Conservation (phyloP, 2,329 filamentous ascomycete genomes). For the Gremmenia infestans region DNA sequence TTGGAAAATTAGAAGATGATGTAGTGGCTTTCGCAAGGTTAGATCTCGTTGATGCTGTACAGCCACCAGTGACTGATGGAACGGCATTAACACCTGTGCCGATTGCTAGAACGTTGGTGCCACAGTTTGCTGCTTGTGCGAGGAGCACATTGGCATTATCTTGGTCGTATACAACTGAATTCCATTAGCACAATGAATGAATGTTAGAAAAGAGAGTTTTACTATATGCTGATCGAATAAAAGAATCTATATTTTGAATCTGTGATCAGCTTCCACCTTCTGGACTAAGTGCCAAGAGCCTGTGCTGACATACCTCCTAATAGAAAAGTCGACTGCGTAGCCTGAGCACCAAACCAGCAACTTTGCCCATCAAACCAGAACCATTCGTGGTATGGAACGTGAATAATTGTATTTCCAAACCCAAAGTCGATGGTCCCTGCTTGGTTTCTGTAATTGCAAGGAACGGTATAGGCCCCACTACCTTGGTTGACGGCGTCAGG, state of each 20-base stretch:
- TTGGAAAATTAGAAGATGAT: background rate
- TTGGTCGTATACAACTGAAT: slow-evolving; percentile 19
- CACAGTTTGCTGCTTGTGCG: slow-evolving; percentile 15
- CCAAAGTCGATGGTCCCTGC: slow-evolving; percentile 13
- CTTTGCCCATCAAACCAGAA: slow-evolving; percentile 11
- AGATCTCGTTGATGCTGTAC: background rate
- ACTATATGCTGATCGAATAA: slow-evolving; percentile 15
- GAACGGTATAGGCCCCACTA: slow-evolving; percentile 10
- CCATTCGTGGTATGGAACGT: slow-evolving; percentile 14
- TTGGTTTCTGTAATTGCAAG: slow-evolving; percentile 3
- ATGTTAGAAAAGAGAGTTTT: background rate
- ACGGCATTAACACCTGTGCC: slow-evolving; percentile 14
- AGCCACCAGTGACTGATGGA: slow-evolving; percentile 14
- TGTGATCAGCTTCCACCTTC: background rate
- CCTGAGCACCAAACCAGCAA: slow-evolving; percentile 7
- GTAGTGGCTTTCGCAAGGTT: background rate
- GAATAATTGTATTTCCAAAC: slow-evolving; percentile 13
- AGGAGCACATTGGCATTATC: slow-evolving; percentile 18
- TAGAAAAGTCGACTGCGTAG: background rate
- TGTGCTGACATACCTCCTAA: slow-evolving; percentile 1
- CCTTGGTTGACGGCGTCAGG: slow-evolving; percentile 9
- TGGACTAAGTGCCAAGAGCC: background rate
- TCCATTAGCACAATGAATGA: background rate
- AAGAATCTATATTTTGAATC: slow-evolving; percentile 5
- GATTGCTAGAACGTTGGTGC: slow-evolving; percentile 14